These are phyloP conservation scores for Hypericum androsaemum DNA, from an alignment of 345 rosid genomes.

Conservation along the genomic window DNA sequence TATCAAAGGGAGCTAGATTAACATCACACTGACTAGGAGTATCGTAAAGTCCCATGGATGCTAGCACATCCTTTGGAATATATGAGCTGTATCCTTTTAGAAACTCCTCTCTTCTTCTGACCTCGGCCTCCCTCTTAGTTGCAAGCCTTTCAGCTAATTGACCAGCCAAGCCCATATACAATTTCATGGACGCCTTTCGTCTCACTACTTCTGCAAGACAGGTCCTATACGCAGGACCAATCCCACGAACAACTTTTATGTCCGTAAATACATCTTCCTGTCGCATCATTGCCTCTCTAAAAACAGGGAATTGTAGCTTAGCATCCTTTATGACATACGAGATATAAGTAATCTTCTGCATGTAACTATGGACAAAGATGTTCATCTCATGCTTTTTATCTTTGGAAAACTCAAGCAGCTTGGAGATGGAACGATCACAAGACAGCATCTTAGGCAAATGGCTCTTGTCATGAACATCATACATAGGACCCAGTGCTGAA, in stretches of 20 bases:
- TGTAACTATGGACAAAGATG: slow-evolving; percentile 61
- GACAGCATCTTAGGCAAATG: slow-evolving; percentile 78
- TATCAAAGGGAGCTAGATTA: slow-evolving; percentile 75
- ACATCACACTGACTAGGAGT: slow-evolving; percentile 93
- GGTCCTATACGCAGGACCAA: slow-evolving; percentile 90
- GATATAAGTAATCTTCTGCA: slow-evolving; percentile 67
- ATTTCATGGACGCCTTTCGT: slow-evolving; percentile 88
- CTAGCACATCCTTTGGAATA: slow-evolving; percentile 66
- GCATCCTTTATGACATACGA: slow-evolving; percentile 75
- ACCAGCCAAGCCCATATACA: slow-evolving; percentile 98
- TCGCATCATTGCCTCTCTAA: slow-evolving; percentile 78
- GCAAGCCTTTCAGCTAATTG: slow-evolving; percentile 95
- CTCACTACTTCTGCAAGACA: slow-evolving; percentile 94
- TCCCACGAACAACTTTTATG: slow-evolving; percentile 60
- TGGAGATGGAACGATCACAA: slow-evolving; percentile 46
- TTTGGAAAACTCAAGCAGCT: slow-evolving; percentile 63
- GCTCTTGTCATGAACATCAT: slow-evolving; percentile 87
- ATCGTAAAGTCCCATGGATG: slow-evolving; percentile 75
- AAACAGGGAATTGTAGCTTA: slow-evolving; percentile 87
- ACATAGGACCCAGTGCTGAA: slow-evolving; percentile 98
- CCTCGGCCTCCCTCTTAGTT: slow-evolving; percentile 69
- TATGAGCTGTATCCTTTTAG: slow-evolving; percentile 50
- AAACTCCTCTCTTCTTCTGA: slow-evolving; percentile 88
- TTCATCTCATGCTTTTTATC: slow-evolving; percentile 89
- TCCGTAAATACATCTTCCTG: slow-evolving; percentile 70